These are phyloP conservation scores for Podospora appendiculata DNA, from an alignment of 495 filamentous ascomycete genomes.

Conservation along the genomic window DNA sequence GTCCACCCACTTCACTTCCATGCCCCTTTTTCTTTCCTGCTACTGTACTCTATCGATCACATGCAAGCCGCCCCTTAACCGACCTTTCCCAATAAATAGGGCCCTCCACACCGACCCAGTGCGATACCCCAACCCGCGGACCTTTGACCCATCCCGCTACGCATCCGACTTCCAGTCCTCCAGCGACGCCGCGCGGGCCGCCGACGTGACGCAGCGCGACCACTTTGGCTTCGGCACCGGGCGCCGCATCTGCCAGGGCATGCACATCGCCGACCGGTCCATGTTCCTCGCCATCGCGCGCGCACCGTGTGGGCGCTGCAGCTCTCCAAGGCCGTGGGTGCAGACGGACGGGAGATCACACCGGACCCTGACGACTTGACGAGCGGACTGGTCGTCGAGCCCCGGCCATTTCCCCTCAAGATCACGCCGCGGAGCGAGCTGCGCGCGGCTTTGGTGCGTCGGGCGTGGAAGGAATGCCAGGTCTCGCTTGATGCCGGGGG, in stretches of 20 bases:
- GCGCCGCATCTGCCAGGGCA: slow-evolving; percentile 47
- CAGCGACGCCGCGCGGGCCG: slow-evolving; percentile 21
- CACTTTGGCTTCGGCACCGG: slow-evolving; percentile 46
- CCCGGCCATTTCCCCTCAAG: slow-evolving; percentile 8
- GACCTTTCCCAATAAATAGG: neutral
- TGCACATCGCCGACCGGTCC: slow-evolving; percentile 40
- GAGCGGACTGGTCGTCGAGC: slow-evolving; percentile 18
- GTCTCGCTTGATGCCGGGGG: slow-evolving; percentile 11
- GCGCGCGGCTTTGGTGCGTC: slow-evolving; percentile 9
- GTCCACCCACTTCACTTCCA: neutral
- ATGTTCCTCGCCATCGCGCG: slow-evolving; percentile 38
- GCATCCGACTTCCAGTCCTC: slow-evolving; percentile 17
- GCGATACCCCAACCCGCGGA: slow-evolving; percentile 33
- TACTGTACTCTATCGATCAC: neutral
- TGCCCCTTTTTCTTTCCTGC: neutral
- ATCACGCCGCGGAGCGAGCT: slow-evolving; percentile 12
- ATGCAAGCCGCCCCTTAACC: neutral
- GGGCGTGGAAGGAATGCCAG: slow-evolving; percentile 15
- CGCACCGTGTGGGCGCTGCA: slow-evolving; percentile 43
- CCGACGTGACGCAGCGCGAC: slow-evolving; percentile 29
- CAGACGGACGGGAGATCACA: slow-evolving; percentile 16
- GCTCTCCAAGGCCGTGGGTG: slow-evolving; percentile 14
- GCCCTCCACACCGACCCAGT: slow-evolving; percentile 33
- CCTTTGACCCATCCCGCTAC: slow-evolving; percentile 44
- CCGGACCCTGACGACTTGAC: slow-evolving; percentile 24